Conservation (phyloP, 768 basidiomycete genomes). For the Tubosaeta sp. region DNA sequence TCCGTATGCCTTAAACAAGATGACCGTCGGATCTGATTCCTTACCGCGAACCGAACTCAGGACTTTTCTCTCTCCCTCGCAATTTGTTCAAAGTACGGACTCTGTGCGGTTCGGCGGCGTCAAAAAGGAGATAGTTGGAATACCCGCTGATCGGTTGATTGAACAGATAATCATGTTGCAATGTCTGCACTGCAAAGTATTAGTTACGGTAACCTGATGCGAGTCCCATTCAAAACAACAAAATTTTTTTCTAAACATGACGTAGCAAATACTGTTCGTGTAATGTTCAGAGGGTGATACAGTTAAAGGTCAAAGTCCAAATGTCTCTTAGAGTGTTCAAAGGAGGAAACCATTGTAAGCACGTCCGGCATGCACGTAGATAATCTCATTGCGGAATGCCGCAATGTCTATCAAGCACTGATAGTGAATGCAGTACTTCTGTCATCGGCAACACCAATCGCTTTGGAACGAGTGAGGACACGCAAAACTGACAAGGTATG, state of each 20-base stretch:
- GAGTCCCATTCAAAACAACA: not conserved
- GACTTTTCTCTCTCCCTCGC: too few species aligned
- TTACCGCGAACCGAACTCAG: too few species aligned
- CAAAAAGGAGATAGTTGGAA: too few species aligned
- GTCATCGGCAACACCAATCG: conserved; percentile 68
- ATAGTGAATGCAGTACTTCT: conserved; percentile 58
- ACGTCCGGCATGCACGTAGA: not conserved
- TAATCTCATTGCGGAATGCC: not conserved
- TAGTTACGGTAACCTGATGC: not conserved
- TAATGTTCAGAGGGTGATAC: conserved; percentile 8
- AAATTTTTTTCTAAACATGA: not conserved
- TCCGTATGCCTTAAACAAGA: too few species aligned
- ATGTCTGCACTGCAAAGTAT: too few species aligned
- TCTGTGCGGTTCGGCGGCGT: too few species aligned
- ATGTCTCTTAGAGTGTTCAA: conserved; percentile 5
- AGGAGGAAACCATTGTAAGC: conserved; percentile 4
- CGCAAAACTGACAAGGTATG: not conserved
- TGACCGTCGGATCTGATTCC: too few species aligned
- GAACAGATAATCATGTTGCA: too few species aligned
- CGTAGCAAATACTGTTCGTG: conserved; percentile 13
- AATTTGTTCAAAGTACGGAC: too few species aligned
- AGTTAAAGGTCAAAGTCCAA: not conserved
- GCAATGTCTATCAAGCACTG: not conserved
- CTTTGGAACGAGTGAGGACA: conserved; percentile 31
- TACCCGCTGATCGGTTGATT: too few species aligned